Conservation (phyloP, 192 early-diverging fungal species). For the Coemansia sp. region DNA sequence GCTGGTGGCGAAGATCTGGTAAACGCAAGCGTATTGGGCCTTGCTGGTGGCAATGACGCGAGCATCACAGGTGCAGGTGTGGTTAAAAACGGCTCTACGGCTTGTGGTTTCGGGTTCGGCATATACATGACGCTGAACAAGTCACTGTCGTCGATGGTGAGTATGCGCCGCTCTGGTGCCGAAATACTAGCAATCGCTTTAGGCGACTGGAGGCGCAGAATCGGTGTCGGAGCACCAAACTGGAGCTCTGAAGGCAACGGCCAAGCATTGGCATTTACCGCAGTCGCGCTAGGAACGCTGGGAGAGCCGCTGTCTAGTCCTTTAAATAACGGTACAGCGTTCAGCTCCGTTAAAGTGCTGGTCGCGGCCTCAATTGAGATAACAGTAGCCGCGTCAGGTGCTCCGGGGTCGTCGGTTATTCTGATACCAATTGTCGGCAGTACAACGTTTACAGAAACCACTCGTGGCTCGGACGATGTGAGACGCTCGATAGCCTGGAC, state of each 20-base stretch:
- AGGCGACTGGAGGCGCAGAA: background rate
- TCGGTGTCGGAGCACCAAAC: background rate
- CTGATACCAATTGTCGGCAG: constrained; percentile 41
- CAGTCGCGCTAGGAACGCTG: background rate
- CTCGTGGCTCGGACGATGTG: constrained; percentile 34
- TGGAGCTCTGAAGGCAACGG: background rate
- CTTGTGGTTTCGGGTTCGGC: background rate
- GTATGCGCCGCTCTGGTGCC: constrained; percentile 13
- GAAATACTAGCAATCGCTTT: background rate
- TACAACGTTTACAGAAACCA: constrained; percentile 36
- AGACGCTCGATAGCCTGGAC: background rate
- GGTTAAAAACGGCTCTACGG: background rate
- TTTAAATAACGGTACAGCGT: background rate
- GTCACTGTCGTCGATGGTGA: constrained; percentile 32
- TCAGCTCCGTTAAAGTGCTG: background rate
- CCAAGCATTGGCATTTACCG: background rate
- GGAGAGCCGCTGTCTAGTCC: background rate
- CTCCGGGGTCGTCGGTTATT: constrained; percentile 26
- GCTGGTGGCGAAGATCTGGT: background rate
- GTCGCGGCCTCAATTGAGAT: constrained; percentile 18
- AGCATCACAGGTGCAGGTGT: background rate
- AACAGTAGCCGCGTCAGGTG: constrained; percentile 16
- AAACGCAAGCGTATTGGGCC: background rate
- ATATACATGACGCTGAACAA: constrained; percentile 25
- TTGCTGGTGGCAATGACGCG: background rate